Conservation (phyloP, 2,329 filamentous ascomycete species). For the Nectriaceae sp. region DNA sequence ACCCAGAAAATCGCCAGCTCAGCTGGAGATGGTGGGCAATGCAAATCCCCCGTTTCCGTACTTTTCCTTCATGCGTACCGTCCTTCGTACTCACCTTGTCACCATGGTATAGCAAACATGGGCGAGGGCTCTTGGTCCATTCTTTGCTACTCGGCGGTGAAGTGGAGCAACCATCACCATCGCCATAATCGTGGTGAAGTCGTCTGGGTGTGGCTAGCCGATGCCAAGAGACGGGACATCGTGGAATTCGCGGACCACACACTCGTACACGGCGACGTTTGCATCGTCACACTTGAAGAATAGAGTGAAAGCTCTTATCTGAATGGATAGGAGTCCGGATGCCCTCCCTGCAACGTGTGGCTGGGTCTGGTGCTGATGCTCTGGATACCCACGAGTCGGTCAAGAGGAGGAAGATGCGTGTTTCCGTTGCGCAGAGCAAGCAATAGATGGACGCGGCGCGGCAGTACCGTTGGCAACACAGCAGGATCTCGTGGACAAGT, state of each 20-base stretch:
- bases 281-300: slow-evolving; percentile 2
- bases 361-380: neutral
- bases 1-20: neutral
- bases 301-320: neutral
- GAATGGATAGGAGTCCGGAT: neutral
- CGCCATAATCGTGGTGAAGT: neutral
- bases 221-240: slow-evolving; percentile 7
- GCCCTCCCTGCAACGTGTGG: neutral
- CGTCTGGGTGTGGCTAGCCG: slow-evolving; percentile 3
- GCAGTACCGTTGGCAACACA: slow-evolving; percentile 1
- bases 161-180: slow-evolving; percentile 4
- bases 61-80: neutral
- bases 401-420: slow-evolving; percentile 3
- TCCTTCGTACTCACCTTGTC: neutral
- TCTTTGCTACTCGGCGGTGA: slow-evolving; percentile 1
- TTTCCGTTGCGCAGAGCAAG: neutral
- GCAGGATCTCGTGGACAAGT: slow-evolving; percentile 1
- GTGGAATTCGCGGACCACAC: slow-evolving; percentile 5
- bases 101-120: neutral
- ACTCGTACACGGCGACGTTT: slow-evolving; percentile 8
- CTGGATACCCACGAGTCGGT: slow-evolving; percentile 6
- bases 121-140: neutral
- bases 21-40: neutral
- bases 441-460: neutral
- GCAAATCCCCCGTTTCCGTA: neutral